phyloP scores from a whole-genome alignment of 2,329 filamentous ascomycete species.

The Diaporthe vaccinii region DNA sequence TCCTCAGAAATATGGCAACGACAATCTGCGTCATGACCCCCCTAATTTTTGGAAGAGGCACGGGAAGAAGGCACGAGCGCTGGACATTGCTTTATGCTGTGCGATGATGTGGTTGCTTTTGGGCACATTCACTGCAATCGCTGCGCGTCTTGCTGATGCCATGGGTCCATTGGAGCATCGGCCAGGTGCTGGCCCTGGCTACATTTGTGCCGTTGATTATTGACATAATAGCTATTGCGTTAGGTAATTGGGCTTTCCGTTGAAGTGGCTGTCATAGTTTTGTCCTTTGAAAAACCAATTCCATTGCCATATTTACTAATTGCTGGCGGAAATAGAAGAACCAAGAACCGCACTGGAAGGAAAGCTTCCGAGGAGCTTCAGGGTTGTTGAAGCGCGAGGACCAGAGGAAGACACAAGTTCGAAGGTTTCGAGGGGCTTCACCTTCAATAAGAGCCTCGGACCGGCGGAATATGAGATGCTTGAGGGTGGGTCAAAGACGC shows the following conservation, averaged over 20 bases:
- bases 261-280: background rate
- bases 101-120: background rate
- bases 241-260: background rate
- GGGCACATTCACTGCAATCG: background rate
- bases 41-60: background rate
- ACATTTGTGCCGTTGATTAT: background rate
- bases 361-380: background rate
- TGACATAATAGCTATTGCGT: background rate
- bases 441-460: background rate
- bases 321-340: background rate
- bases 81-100: background rate
- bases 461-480: background rate
- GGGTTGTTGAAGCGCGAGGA: background rate
- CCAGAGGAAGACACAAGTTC: too few species aligned
- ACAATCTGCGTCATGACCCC: rapidly evolving
- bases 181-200: background rate
- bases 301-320: background rate
- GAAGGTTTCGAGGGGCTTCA: background rate
- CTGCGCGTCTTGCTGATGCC: background rate
- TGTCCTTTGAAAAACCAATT: background rate
- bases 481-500: background rate
- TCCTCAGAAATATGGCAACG: rapidly evolving
- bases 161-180: background rate
- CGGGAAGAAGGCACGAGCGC: background rate
- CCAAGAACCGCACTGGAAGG: background rate